Evolutionary conservation across 805 yeast genomes (phyloP).

Genomic region (Tetrapisispora pingtungensis): DNA sequence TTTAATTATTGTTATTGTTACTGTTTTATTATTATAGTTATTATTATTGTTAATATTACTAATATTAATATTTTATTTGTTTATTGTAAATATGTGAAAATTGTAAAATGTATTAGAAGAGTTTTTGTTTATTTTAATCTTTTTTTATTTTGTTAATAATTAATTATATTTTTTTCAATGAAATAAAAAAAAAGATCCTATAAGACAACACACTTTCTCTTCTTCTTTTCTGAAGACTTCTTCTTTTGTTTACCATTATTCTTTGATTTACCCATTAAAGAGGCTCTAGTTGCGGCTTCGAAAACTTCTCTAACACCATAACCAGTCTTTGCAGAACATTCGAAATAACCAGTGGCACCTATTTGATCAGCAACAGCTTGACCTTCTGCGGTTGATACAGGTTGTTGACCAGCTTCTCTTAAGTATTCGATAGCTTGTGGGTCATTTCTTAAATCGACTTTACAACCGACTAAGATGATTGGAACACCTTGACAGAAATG

Average conservation of each 20-base stretch:
- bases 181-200: slow-evolving; percentile 23
- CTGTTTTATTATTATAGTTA: not conserved
- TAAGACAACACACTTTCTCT: slow-evolving; percentile 63
- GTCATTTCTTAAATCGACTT: slow-evolving; percentile 80
- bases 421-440: slow-evolving; percentile 65
- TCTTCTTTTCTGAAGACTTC: slow-evolving; percentile 33
- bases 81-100: not conserved
- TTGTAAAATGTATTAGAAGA: not conserved
- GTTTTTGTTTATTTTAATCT: not conserved
- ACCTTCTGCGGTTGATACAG: slow-evolving; percentile 76
- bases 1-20: slow-evolving; percentile 1
- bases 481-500: slow-evolving; percentile 94
- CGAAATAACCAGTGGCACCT: slow-evolving; percentile 78
- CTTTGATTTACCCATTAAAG: slow-evolving; percentile 50
- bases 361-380: slow-evolving; percentile 80
- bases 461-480: slow-evolving; percentile 85
- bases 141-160: too few relatives aligned
- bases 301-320: slow-evolving; percentile 89
- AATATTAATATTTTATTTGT: not conserved
- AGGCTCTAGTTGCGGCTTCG: slow-evolving; percentile 87
- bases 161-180: not conserved
- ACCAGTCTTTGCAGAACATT: slow-evolving; percentile 87
- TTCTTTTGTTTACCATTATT: slow-evolving; percentile 17
- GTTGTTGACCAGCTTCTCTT: slow-evolving; percentile 65
- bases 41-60: not conserved